Evolutionary conservation across 768 basidiomycete genomes (phyloP).

Genomic region (Tulasnella sp.): DNA sequence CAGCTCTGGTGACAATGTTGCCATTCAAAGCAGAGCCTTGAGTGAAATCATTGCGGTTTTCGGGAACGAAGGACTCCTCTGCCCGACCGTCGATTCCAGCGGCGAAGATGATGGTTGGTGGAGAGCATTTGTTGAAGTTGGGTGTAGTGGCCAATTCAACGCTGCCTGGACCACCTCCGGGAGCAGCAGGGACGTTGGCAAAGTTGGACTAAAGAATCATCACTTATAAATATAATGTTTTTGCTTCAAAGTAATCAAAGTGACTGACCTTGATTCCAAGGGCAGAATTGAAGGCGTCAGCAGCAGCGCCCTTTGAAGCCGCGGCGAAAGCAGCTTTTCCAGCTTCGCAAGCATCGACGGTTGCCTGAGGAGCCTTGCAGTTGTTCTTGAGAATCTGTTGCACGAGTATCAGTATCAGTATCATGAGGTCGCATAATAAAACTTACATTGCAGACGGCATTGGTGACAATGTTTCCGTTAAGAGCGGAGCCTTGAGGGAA

Average conservation of each 20-base stretch:
- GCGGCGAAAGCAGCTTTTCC: background rate
- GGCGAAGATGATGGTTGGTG: slow-evolving; percentile 3
- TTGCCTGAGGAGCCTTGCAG: slow-evolving; percentile 6
- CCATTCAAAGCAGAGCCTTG: slow-evolving; percentile 11
- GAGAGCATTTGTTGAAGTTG: slow-evolving; percentile 8
- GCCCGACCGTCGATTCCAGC: slow-evolving; percentile 9
- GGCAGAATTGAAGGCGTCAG: slow-evolving; percentile 10
- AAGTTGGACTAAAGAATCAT: background rate
- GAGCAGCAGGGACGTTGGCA: background rate
- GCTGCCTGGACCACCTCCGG: slow-evolving; percentile 5
- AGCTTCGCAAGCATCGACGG: background rate
- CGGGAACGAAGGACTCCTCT: slow-evolving; percentile 4
- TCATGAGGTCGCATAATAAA: no score
- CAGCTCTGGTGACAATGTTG: slow-evolving; percentile 1
- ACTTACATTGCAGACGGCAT: slow-evolving; percentile 4
- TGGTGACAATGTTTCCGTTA: slow-evolving; percentile 8
- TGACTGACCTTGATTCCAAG: no score
- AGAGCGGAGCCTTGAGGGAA: slow-evolving; percentile 12
- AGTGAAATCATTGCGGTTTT: slow-evolving; percentile 3
- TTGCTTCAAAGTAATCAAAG: no score
- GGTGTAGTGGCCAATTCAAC: background rate
- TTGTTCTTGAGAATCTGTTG: background rate
- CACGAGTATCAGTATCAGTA: no score
- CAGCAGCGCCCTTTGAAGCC: background rate
- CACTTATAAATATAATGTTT: no score